Evolutionary conservation across 2,329 filamentous ascomycete genomes (phyloP).

Genomic region (Chaetomium sp.): DNA sequence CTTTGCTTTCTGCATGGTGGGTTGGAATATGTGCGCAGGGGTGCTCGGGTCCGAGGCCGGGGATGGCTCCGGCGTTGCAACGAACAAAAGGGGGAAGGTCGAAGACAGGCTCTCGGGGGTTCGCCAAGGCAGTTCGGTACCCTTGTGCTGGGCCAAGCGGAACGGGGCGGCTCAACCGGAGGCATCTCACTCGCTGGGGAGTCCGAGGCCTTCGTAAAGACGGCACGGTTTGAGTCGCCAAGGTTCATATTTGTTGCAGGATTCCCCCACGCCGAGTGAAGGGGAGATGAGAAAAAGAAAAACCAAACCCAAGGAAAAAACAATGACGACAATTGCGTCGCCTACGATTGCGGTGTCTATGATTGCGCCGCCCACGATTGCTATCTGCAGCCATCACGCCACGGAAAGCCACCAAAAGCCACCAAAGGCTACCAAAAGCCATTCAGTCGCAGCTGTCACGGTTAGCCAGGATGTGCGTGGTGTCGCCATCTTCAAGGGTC

Average conservation of each 20-base stretch:
- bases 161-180: background rate
- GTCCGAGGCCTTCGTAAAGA: background rate
- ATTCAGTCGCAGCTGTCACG: background rate
- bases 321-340: too few relatives aligned
- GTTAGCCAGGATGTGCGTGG: background rate
- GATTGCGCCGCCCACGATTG: too few relatives aligned
- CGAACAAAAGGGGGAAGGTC: background rate
- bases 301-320: background rate
- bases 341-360: too few relatives aligned
- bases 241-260: background rate
- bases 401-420: background rate
- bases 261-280: background rate
- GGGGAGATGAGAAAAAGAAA: background rate
- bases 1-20: constrained; percentile 5
- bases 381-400: too few relatives aligned
- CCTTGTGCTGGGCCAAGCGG: background rate
- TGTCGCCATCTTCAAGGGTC: background rate
- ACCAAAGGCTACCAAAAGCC: background rate
- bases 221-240: background rate
- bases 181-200: background rate
- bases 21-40: too few relatives aligned
- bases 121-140: background rate
- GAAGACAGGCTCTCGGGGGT: background rate
- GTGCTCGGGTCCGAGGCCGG: background rate
- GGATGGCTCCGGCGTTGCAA: background rate